Percentiles rank a stretch among this genome's conserved stretches.
These are phyloP conservation scores for Leccinum solheimii DNA, from an alignment of 1,284 basidiomycete species.

Conservation along the genomic window DNA sequence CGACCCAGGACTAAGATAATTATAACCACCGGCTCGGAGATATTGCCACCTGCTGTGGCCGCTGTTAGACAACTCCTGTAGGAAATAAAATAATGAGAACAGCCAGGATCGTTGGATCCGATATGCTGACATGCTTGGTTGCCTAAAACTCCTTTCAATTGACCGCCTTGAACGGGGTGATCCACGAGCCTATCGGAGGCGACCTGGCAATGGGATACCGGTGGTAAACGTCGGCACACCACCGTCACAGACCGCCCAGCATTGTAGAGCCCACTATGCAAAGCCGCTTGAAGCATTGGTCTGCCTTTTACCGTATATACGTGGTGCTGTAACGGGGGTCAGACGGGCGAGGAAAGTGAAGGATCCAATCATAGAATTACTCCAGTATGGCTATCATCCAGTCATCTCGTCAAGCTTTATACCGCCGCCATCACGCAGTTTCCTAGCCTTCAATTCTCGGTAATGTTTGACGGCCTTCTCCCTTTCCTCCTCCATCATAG, in stretches of 20 bases:
- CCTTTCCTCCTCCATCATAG: constrained; percentile 73
- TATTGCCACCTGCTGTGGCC: neutral
- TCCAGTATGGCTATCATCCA: constrained; percentile 4
- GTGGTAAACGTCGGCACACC: constrained; percentile 10
- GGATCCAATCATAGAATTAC: constrained; percentile 11
- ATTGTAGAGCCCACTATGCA: neutral
- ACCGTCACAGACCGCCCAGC: constrained; percentile 3
- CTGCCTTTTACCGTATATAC: constrained; percentile 5
- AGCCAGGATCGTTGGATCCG: neutral
- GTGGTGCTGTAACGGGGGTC: constrained; percentile 2
- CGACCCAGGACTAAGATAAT: neutral
- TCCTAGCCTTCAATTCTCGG: constrained; percentile 61
- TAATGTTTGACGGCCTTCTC: constrained; percentile 67
- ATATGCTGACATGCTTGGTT: neutral
- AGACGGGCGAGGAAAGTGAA: constrained; percentile 1
- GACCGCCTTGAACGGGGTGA: neutral
- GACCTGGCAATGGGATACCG: neutral
- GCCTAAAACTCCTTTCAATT: neutral
- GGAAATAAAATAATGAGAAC: neutral
- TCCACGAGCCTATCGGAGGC: constrained; percentile 3
- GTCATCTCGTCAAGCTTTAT: constrained; percentile 9
- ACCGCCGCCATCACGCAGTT: constrained; percentile 17
- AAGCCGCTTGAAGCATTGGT: neutral
- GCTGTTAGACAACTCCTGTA: neutral
- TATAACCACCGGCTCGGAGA: neutral